Base-by-base conservation (phyloP, 306 rosid genomes). In the Casuarina cunninghamiana region DNA sequence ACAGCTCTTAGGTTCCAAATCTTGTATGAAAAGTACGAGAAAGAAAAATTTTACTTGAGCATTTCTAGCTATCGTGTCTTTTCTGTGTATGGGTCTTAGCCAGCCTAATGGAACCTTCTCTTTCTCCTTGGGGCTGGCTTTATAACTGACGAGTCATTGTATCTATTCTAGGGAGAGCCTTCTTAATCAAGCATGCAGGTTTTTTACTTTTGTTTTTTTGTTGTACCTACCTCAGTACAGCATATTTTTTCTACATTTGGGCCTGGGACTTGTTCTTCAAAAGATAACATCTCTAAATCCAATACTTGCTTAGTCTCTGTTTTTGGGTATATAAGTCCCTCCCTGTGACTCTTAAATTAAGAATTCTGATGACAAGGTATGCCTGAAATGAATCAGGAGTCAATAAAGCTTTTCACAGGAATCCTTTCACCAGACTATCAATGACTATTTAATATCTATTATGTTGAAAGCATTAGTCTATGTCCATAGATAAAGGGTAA, bases 271-370 rank as follows among this genome's bases (percentile, higher is more conserved):
- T 32, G 11, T 57, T 26, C 39, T 57, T 37, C 39, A 57, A 57
- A n/a, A 57, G 65, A 57, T 5, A 19, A 2, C 2, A 46, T 9
- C 50, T 7, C 50, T 46, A 11, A 46, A 46, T 8, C 11, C 50
- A 48, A 48, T 13, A 48, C 72, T 68, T 42, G 35, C 72, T 38
- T 38, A 37, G 72, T 68, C 26, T 68, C 72, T 68, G 19, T 68
- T 68, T 68, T 55, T n/a, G 15, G 41, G 46, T 53, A 44, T 39
- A 69, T 69, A 69, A 45, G 73, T 41, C 53, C 16, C 7, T 43
- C 38, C 73, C 73, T n/a, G 19, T 10, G 43, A 69, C 53, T 44
- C 35, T n/a, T 69, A 53, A 69, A 44, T 19, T 69, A 69, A 69
- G 19, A n/a, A 44, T 69, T 69, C 53, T 44, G 0, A 6, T 13